Percentiles rank a stretch among this genome's conserved stretches.
These are phyloP conservation scores for Buddleja alternifolia DNA, from an alignment of 257 asterid species.

Conservation along the genomic window DNA sequence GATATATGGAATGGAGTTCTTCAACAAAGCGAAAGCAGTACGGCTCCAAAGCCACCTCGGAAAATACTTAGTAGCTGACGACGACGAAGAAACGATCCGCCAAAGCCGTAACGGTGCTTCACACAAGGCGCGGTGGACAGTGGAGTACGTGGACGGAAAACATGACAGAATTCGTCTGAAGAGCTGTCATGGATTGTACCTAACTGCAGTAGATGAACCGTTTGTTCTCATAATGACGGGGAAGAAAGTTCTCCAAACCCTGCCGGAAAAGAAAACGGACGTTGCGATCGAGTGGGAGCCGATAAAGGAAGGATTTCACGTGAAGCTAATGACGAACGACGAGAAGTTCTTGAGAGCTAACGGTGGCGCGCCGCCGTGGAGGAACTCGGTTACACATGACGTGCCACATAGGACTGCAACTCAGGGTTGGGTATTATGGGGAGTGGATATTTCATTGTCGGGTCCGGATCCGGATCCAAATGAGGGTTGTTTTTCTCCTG, in stretches of 20 bases:
- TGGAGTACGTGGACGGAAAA: slow-evolving; percentile 62
- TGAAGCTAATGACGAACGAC: slow-evolving; percentile 60
- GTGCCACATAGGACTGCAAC: slow-evolving; percentile 77
- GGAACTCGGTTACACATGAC: slow-evolving; percentile 78
- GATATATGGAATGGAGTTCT: slow-evolving; percentile 66
- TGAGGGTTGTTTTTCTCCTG: slow-evolving; percentile 31
- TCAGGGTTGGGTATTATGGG: slow-evolving; percentile 80
- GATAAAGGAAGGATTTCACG: slow-evolving; percentile 55
- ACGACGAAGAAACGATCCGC: slow-evolving; percentile 58
- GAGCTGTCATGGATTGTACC: slow-evolving; percentile 71
- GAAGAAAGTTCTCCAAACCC: slow-evolving; percentile 59
- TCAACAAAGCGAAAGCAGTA: slow-evolving; percentile 55
- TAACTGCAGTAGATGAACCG: slow-evolving; percentile 63
- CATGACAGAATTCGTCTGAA: slow-evolving; percentile 52
- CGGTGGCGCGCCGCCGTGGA: slow-evolving; percentile 83
- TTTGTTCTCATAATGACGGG: slow-evolving; percentile 82
- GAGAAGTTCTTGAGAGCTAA: slow-evolving; percentile 81
- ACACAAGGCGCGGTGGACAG: slow-evolving; percentile 62
- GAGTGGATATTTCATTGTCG: slow-evolving; percentile 55
- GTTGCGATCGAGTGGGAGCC: slow-evolving; percentile 69
- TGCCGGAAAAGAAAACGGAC: slow-evolving; percentile 37
- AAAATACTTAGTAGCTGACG: slow-evolving; percentile 66
- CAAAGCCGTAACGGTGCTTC: slow-evolving; percentile 70
- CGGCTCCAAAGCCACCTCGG: slow-evolving; percentile 67
- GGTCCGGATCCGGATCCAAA: slow-evolving; percentile 33